A percentile compares a stretch with the other conserved stretches of the same genome.
These are phyloP conservation scores for Mariannaea sp. DNA, from an alignment of 2,329 filamentous ascomycete species.

Conservation along the genomic window DNA sequence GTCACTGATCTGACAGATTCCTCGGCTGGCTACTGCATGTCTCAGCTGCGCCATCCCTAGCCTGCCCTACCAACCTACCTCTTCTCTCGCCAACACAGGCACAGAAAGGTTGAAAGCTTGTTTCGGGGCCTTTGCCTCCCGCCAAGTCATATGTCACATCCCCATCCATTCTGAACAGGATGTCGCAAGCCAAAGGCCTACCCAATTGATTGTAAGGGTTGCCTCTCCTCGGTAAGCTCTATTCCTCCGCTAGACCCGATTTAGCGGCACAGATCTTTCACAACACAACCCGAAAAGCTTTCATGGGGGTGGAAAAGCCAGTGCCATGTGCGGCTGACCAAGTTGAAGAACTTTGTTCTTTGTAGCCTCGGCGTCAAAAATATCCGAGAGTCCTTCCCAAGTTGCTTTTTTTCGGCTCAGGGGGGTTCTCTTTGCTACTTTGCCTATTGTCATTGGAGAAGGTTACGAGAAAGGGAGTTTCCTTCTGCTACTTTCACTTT, in stretches of 20 bases:
- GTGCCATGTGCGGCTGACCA: slow-evolving; percentile 1
- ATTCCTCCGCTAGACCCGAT: slow-evolving; percentile 5
- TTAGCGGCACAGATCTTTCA: slow-evolving; percentile 2
- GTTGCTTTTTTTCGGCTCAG: not conserved
- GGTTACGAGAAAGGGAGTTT: not conserved
- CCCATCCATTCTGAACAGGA: slow-evolving; percentile 6
- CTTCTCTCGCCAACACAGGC: no score
- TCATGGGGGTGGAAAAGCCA: not conserved
- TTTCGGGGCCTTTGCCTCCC: not conserved
- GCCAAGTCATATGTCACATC: slow-evolving; percentile 15
- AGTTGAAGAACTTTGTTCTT: slow-evolving; percentile 9
- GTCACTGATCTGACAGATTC: not conserved
- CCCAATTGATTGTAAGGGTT: not conserved
- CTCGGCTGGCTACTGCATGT: slow-evolving; percentile 9
- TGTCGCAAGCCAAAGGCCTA: not conserved
- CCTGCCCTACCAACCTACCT: not conserved
- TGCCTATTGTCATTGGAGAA: not conserved
- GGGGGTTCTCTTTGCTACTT: not conserved
- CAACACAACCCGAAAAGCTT: not conserved
- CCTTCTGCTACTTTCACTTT: slow-evolving; percentile 8
- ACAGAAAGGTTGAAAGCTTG: not conserved
- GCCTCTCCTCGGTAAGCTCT: slow-evolving; percentile 1
- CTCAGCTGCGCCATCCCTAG: not conserved
- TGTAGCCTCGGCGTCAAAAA: not conserved
- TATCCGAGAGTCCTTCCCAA: not conserved